phyloP scores from a whole-genome alignment of 768 basidiomycete species.

The Rhizopogon vinicolor region DNA sequence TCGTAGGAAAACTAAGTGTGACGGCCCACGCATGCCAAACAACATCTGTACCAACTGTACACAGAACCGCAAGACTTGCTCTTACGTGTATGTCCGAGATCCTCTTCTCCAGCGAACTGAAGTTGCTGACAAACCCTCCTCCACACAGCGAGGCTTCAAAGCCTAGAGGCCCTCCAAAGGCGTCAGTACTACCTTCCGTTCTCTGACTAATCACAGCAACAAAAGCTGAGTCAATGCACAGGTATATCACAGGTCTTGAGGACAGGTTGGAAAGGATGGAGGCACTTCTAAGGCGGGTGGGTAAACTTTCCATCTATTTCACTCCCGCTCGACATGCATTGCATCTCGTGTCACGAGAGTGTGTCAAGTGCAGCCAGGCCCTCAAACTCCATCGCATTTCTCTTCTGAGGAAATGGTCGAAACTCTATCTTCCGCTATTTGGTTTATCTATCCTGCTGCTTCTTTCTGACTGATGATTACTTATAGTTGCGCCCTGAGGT shows the following conservation, averaged over 20 bases:
- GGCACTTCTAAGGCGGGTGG: constrained; percentile 46
- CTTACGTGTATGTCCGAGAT: constrained; percentile 47
- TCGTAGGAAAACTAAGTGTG: constrained; percentile 55
- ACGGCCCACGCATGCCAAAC: constrained; percentile 47
- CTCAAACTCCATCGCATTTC: not conserved
- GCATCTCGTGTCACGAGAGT: not conserved
- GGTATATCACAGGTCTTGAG: constrained; percentile 57
- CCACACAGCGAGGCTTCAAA: constrained; percentile 52
- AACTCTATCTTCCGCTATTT: not conserved
- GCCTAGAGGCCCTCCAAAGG: constrained; percentile 65
- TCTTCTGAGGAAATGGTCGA: not conserved
- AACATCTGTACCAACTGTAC: constrained; percentile 57
- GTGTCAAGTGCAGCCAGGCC: not conserved
- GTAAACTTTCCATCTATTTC: constrained; percentile 7
- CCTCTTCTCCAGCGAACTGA: not conserved
- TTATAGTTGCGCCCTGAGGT: constrained; percentile 55
- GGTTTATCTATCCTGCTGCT: not conserved
- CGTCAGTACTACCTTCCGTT: constrained; percentile 35
- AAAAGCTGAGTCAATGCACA: constrained; percentile 15
- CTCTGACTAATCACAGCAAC: not conserved
- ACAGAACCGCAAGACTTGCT: constrained; percentile 46
- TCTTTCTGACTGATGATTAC: not conserved
- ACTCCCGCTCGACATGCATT: not conserved
- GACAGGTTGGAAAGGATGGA: constrained; percentile 56
- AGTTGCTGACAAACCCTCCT: not conserved